Conservation (phyloP, 441 rosid genomes). For the Croton setiger region DNA sequence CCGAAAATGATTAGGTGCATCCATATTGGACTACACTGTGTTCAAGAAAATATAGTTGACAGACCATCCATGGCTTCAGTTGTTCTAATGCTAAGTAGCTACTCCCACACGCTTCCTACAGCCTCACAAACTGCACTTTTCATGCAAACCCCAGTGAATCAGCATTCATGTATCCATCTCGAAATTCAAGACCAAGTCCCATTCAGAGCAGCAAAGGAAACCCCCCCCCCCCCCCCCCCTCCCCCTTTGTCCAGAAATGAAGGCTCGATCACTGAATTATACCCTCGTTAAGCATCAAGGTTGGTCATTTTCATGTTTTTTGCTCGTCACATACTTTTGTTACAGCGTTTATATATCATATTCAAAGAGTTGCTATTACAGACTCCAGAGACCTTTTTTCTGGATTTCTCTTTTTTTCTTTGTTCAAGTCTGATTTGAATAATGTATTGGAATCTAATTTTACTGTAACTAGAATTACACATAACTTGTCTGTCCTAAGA, state of each 20-base stretch:
- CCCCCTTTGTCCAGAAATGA: not conserved
- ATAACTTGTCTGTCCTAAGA: no score
- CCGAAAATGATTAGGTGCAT: slow-evolving; percentile 34
- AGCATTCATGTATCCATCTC: not conserved
- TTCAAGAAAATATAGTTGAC: slow-evolving; percentile 37
- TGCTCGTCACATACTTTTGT: no score
- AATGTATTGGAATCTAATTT: no score
- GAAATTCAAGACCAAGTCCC: not conserved
- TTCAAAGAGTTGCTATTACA: no score
- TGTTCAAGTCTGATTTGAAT: no score
- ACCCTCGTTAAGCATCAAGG: not conserved
- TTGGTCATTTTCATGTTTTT: not conserved
- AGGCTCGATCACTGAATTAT: not conserved
- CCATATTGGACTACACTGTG: slow-evolving; percentile 40
- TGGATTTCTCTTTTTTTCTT: no score
- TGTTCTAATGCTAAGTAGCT: slow-evolving; percentile 34
- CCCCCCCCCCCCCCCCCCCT: no score
- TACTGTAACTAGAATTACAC: no score
- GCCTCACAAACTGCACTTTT: slow-evolving; percentile 39
- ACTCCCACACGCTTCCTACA: not conserved
- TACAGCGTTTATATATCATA: no score
- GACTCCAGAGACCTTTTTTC: no score
- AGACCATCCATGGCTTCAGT: slow-evolving; percentile 44
- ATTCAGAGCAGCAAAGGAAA: not conserved
- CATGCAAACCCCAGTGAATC: slow-evolving; percentile 16